These are phyloP conservation scores for Nevesoporus exiguus DNA, from an alignment of 768 basidiomycete genomes.

Conservation along the genomic window DNA sequence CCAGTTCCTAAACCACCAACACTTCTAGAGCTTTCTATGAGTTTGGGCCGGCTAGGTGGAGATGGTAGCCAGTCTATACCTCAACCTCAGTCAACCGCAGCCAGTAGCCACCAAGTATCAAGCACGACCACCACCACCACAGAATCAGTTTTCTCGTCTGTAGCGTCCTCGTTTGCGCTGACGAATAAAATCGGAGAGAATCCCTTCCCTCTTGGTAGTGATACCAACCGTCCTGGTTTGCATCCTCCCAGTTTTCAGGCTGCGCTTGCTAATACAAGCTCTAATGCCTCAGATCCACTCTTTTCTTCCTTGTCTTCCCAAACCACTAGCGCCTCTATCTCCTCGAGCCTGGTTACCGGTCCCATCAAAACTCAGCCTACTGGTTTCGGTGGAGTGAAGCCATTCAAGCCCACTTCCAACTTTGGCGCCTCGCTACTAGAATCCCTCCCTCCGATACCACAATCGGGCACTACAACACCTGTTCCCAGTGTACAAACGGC, in stretches of 20 bases:
- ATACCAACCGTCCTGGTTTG: slow-evolving; percentile 15
- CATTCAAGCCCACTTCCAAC: slow-evolving; percentile 79
- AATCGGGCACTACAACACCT: slow-evolving; percentile 50
- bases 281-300: slow-evolving; percentile 45
- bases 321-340: slow-evolving; percentile 43
- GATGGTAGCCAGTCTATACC: slow-evolving; percentile 30
- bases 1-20: slow-evolving; percentile 78
- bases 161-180: slow-evolving; percentile 72
- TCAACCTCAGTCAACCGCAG: slow-evolving; percentile 26
- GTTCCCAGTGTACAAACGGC: slow-evolving; percentile 19
- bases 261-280: slow-evolving; percentile 38
- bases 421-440: slow-evolving; percentile 77
- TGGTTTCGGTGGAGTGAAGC: slow-evolving; percentile 61
- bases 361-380: slow-evolving; percentile 44
- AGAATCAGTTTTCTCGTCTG: slow-evolving; percentile 56
- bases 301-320: slow-evolving; percentile 49
- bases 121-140: slow-evolving; percentile 12
- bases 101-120: slow-evolving; percentile 32
- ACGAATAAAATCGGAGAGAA: slow-evolving; percentile 32
- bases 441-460: slow-evolving; percentile 70
- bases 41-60: slow-evolving; percentile 30
- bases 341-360: slow-evolving; percentile 31
- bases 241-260: slow-evolving; percentile 30
- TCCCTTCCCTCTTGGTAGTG: not conserved
- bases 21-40: slow-evolving; percentile 72